Evolutionary conservation across 2,329 filamentous ascomycete genomes (phyloP).

Genomic region (Exophiala spinifera): DNA sequence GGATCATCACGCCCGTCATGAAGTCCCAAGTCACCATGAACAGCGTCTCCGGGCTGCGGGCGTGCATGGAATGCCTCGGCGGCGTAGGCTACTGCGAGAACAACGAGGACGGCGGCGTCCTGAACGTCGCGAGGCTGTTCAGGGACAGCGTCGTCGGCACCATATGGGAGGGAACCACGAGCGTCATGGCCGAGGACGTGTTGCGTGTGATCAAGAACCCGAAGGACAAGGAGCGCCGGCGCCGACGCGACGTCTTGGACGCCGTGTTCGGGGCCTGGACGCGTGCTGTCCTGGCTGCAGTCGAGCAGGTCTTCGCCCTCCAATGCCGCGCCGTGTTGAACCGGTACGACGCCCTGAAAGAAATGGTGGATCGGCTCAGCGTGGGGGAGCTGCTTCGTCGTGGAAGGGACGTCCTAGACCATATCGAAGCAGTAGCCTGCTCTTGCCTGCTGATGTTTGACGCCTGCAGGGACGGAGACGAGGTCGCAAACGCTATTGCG

Average conservation of each 20-base stretch:
- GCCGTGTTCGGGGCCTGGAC: slow-evolving; percentile 13
- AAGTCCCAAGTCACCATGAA: slow-evolving; percentile 31
- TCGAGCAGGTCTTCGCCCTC: background rate
- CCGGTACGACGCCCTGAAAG: slow-evolving; percentile 10
- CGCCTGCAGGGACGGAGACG: slow-evolving; percentile 36
- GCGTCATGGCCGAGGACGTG: slow-evolving; percentile 47
- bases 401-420: slow-evolving; percentile 16
- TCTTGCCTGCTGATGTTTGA: slow-evolving; percentile 39
- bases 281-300: slow-evolving; percentile 5
- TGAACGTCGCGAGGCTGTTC: slow-evolving; percentile 65
- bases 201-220: slow-evolving; percentile 19
- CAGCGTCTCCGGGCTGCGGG: slow-evolving; percentile 21
- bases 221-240: slow-evolving; percentile 3
- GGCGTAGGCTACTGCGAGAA: slow-evolving; percentile 36
- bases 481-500: slow-evolving; percentile 36
- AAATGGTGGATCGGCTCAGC: slow-evolving; percentile 4
- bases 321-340: slow-evolving; percentile 10
- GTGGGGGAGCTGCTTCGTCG: slow-evolving; percentile 10
- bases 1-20: slow-evolving; percentile 35
- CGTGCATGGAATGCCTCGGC: slow-evolving; percentile 35
- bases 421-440: slow-evolving; percentile 32
- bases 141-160: slow-evolving; percentile 62
- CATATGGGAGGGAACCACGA: slow-evolving; percentile 71
- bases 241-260: slow-evolving; percentile 11
- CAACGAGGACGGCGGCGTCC: slow-evolving; percentile 49